Base-by-base conservation (phyloP, 345 rosid species). In the Eucalyptus microcorys region DNA sequence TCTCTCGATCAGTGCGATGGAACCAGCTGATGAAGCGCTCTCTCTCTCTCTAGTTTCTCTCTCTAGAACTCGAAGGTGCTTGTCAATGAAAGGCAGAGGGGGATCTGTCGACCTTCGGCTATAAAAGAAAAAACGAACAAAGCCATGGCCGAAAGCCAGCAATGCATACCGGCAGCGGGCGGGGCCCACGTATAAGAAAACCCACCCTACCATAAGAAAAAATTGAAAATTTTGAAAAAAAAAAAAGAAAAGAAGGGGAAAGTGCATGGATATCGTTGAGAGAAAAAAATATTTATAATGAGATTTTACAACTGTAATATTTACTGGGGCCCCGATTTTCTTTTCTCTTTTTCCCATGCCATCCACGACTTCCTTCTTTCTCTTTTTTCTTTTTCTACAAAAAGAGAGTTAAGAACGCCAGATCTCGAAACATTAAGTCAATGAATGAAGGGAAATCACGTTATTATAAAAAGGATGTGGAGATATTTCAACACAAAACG, bases 111-210 rank as follows among this genome's bases (percentile, higher is more conserved):
- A 45, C 68, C 88, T 64, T 34, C n/a, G 27, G 88, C 80, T 90
- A 88, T 86, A 83, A 86, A 90, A 93, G 61, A 87, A 88, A 91
- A 87, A 91, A 90, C 87, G 84, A 92, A 87, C 88, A 90, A 90
- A 21, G 90, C 87, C 88, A 91, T 91, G 87, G 93, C 90, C 66
- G 68, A 92, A 87, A 90, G 92, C 92, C 93, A 91, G 93, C 95
- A 91, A 88, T 81, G 94, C 91, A 91, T 37, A 30, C 89, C 93
- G 88, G 71, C 90, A 88, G 49, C 89, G 45, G 42, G 91, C 93
- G 96, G 94, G 94, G 91, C 91, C 93, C 94, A 93, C 94, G 43
- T 22, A 43, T 47, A 49, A 87, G 30, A 10, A 87, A 47, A 87
- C 26, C 49, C 22, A 27, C 15, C 37, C 49, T 27, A 6, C 68